phyloP scores from a whole-genome alignment of 129 eudicot genomes.

The Gnaphalium uliginosum region DNA sequence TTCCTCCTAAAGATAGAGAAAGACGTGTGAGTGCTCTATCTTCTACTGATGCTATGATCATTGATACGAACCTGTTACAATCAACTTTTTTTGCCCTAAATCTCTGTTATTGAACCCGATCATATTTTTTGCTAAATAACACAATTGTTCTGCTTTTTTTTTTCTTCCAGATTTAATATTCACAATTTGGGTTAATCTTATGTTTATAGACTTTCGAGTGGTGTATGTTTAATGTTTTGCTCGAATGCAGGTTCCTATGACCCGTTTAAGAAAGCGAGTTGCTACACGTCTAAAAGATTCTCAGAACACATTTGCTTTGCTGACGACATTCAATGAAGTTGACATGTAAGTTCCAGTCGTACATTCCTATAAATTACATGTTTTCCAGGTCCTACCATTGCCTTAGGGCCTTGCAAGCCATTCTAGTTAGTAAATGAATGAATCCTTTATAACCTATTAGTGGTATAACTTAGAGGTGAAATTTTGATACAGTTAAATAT shows the following conservation, averaged over 20 bases:
- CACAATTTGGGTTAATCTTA: not conserved
- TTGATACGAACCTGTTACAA: not conserved
- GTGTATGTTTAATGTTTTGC: conserved; percentile 5
- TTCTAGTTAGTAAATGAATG: not conserved
- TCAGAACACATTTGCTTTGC: conserved; percentile 94
- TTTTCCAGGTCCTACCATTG: conserved; percentile 18
- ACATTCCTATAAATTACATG: not conserved
- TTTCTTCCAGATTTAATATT: not conserved
- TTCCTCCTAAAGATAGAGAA: conserved; percentile 93
- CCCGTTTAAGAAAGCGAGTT: conserved; percentile 92
- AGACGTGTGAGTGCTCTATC: conserved; percentile 67
- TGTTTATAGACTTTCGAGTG: conserved; percentile 9
- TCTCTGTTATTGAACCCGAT: not conserved
- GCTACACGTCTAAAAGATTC: conserved; percentile 96
- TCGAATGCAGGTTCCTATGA: conserved; percentile 81
- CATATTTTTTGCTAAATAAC: not conserved
- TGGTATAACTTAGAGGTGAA: conserved; percentile 5
- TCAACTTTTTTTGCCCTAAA: not conserved
- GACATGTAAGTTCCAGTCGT: conserved; percentile 62
- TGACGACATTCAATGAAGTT: conserved; percentile 97
- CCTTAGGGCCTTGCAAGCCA: not conserved
- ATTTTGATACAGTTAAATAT: not conserved
- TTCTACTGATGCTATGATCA: conserved; percentile 11
- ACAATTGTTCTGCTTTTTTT: not conserved
- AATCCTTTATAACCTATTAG: not conserved